A percentile compares a stretch with the other conserved stretches of the same genome.
Conservation (phyloP, 768 basidiomycete species). For the Guyanaporus albipodus region DNA sequence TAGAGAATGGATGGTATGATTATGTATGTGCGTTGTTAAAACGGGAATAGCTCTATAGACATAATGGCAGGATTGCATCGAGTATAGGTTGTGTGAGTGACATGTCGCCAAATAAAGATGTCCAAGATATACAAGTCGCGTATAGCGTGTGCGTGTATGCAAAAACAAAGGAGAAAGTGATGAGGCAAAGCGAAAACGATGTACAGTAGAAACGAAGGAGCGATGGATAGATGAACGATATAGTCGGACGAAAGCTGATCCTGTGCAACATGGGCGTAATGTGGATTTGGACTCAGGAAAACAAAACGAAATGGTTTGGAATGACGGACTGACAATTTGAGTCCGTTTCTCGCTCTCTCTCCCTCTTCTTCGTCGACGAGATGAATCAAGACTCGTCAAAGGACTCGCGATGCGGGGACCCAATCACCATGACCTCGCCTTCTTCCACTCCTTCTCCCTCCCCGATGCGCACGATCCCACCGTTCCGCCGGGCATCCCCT, state of each 20-base stretch:
- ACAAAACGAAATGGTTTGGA: too few species aligned
- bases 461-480: too few species aligned
- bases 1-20: neutral
- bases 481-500: neutral
- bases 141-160: neutral
- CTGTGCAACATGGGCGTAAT: neutral
- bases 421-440: conserved; percentile 21
- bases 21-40: neutral
- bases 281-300: too few species aligned
- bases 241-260: neutral
- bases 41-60: too few species aligned
- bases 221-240: too few species aligned
- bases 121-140: too few species aligned
- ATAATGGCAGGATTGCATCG: too few species aligned
- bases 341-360: too few species aligned
- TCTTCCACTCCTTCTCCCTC: neutral
- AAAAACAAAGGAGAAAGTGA: neutral
- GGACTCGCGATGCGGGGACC: conserved; percentile 3
- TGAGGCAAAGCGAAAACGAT: neutral
- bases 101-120: too few species aligned
- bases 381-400: conserved; percentile 6
- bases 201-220: neutral
- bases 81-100: too few species aligned
- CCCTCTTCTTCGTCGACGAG: neutral
- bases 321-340: too few species aligned